Percentiles rank a stretch among this genome's conserved stretches.
Evolutionary conservation across 2,329 filamentous ascomycete species (phyloP).

Genomic region (Stemphylium vesicarium): DNA sequence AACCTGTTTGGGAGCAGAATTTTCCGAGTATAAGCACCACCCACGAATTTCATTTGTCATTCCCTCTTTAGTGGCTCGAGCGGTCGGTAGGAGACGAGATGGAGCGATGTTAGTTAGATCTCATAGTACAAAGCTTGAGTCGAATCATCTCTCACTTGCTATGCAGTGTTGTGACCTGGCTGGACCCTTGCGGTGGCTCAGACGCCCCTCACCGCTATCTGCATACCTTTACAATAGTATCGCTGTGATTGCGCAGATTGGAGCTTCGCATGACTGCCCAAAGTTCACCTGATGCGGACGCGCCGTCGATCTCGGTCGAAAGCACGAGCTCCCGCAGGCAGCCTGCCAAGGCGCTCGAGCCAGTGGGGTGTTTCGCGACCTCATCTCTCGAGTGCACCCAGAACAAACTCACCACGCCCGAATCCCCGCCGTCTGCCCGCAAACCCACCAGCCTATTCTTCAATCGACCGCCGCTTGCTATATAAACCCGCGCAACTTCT

Average conservation of each 20-base stretch:
- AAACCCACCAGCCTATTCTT: slow-evolving; percentile 17
- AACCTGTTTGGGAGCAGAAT: slow-evolving; percentile 2
- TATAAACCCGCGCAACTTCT: slow-evolving; percentile 5
- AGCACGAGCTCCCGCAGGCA: slow-evolving; percentile 33
- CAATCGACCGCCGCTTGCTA: slow-evolving; percentile 13
- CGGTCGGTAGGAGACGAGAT: slow-evolving; percentile 4
- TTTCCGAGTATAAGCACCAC: slow-evolving; percentile 15
- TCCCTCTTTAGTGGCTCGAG: slow-evolving; percentile 7
- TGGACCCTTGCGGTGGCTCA: neutral
- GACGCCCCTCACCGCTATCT: neutral
- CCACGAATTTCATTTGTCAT: slow-evolving; percentile 44
- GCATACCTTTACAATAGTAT: neutral
- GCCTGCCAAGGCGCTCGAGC: slow-evolving; percentile 29
- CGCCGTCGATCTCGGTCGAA: slow-evolving; percentile 26
- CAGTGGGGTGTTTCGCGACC: slow-evolving; percentile 33
- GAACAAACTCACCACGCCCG: slow-evolving; percentile 23
- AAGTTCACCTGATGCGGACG: slow-evolving; percentile 20
- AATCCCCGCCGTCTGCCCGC: slow-evolving; percentile 18
- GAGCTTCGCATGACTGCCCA: slow-evolving; percentile 13
- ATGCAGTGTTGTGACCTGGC: neutral
- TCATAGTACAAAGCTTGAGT: slow-evolving; percentile 1
- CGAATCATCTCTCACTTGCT: neutral
- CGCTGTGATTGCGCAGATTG: neutral
- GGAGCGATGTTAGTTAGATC: slow-evolving; percentile 8
- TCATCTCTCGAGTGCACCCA: slow-evolving; percentile 34